Evolutionary conservation across 2,329 filamentous ascomycete species (phyloP), one percentile per base, ranked within the genome.

Genomic region (Pestalotiopsis sp.): DNA sequence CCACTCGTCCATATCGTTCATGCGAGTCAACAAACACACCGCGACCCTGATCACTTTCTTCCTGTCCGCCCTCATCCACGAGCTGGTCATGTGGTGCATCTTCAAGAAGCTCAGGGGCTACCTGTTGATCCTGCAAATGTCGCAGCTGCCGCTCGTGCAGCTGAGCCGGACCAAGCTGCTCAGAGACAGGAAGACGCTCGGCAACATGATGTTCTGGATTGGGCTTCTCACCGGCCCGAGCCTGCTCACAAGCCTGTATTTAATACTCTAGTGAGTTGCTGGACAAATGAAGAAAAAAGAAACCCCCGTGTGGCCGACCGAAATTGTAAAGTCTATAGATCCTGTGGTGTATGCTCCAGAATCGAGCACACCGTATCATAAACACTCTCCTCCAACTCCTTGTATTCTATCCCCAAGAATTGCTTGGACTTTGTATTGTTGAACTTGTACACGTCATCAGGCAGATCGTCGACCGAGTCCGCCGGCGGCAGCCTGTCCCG

Each of bases 101-200:
- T 95, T 95, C 78, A 91, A 91, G 78, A 94, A 93, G 79, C 84
- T 94, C 11, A 83, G 92, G 52, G 92, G 92, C 0, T 94, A 94
- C 74, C 80, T 94, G 60, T 86, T 94, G 25, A 81, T 89, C n/a
- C 79, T 92, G 74, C 92, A 95, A 78, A 89, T 95, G 87, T 85
- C 85, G 71, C 92, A 95, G 79, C 78, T 95, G 59, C 92, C 92
- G 41, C 80, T 95, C 14, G 91, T 93, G 3, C 84, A 83, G 40
- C 76, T 95, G 60, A 92, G 90, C 73, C 85, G 90, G 71, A 93
- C 90, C 1, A 89, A 84, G 71, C 88, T 90, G 82, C 81, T 94
- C 76, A 88, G 87, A 72, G 87, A 87, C 27, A 83, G 85, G 73
- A 84, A 87, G 73, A 87, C 88, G 1, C 74, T 94, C 23, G 92